Evolutionary conservation across 1,284 basidiomycete species (phyloP), one percentile per base, ranked within the genome.

Genomic region (Irpex sp.): DNA sequence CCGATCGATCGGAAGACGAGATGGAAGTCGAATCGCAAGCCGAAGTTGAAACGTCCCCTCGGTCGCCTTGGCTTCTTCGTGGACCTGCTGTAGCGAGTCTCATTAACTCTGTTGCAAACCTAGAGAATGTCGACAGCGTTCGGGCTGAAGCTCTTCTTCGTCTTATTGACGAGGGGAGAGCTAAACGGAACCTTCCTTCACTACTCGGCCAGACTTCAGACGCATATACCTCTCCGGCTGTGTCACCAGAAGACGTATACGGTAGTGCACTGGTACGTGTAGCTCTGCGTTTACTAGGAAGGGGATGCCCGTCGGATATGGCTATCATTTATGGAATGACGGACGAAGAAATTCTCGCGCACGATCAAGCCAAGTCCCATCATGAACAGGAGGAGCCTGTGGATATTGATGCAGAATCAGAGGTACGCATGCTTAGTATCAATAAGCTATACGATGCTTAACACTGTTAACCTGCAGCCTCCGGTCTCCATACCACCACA

Each of bases 231-330:
- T 21, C 21, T 26, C n/a, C 74, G 73, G 17, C 74, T 78, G 0
- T 44, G 13, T 31, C 38, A 6, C 38, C 62, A 2, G 76, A 79
- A 0, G 76, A 79, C 37, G 70, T 93, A 17, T 77, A 87, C 67
- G 75, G 79, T 44, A 76, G 82, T 1, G 90, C 89, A 2, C 72
- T 96, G 17, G 77, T 94, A 5, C 82, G 82, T 62, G 86, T 95
- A 13, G 79, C 82, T 49, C 66, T 93, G 17, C 79, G 77, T 8
- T 82, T 91, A 71, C 79, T 82, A 21, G 83, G 82, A 5, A 79
- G 90, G n/a, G 94, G 94, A 1, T 80, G 82, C 15, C 92, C 92
- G 0, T 82, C 85, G 3, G 88, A 94, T 68, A 74, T 93, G 71
- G 91, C 91, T 1, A 77, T 85, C 31, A 84, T 96, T 19, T 93